A percentile compares a stretch with the other conserved stretches of the same genome.
phyloP scores from a whole-genome alignment of 2,329 filamentous ascomycete genomes.

The Corinectria fuckeliana region DNA sequence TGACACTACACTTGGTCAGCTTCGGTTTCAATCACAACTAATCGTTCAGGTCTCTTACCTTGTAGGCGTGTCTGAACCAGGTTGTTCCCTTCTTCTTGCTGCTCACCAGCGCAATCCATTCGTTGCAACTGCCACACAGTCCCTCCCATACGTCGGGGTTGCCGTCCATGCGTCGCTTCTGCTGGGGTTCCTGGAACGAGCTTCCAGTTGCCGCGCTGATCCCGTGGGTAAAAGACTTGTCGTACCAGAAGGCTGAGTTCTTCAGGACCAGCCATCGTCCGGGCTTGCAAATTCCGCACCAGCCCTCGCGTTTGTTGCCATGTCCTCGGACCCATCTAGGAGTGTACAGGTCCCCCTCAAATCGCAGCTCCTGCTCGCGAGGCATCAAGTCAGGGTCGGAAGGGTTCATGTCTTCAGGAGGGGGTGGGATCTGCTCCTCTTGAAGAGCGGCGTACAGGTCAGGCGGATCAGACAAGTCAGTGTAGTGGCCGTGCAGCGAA shows the following conservation, averaged over 20 bases:
- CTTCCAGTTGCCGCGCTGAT: constrained; percentile 83
- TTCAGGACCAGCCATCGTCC: constrained; percentile 87
- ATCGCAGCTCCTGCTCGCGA: constrained; percentile 80
- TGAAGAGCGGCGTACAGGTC: constrained; percentile 78
- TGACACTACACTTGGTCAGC: constrained; percentile 62
- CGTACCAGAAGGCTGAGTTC: constrained; percentile 93
- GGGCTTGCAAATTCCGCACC: constrained; percentile 88
- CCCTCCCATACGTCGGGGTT: constrained; percentile 85
- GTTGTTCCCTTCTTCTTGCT: constrained; percentile 93
- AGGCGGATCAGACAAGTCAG: constrained; percentile 76
- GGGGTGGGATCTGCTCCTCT: constrained; percentile 76
- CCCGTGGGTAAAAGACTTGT: constrained; percentile 88
- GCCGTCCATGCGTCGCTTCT: constrained; percentile 77
- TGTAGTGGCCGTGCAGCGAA: constrained; percentile 71
- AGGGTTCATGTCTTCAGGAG: constrained; percentile 82
- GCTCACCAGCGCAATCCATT: constrained; percentile 82
- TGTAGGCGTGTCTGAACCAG: constrained; percentile 90
- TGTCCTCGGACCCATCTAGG: constrained; percentile 85
- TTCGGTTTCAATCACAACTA: neutral
- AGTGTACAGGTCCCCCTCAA: constrained; percentile 82
- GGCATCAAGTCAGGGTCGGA: constrained; percentile 76
- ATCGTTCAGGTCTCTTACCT: constrained; percentile 58
- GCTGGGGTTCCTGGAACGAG: constrained; percentile 78
- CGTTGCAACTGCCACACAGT: constrained; percentile 77
- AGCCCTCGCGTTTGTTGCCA: constrained; percentile 86